Evolutionary conservation across 805 yeast genomes (phyloP).

Genomic region (Teunomyces stri): DNA sequence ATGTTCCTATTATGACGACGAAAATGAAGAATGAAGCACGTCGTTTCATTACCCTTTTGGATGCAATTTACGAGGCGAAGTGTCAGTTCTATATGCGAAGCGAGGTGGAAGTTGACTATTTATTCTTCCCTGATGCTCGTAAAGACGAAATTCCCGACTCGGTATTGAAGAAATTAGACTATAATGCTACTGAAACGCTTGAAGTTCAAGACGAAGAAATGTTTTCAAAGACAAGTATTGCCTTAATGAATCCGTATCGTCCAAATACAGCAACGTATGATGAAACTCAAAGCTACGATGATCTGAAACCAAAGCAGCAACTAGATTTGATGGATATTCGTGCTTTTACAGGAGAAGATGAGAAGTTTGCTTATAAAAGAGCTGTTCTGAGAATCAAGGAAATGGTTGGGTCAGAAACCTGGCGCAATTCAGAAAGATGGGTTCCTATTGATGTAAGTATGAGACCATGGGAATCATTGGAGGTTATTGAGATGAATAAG

Average conservation of each 20-base stretch:
- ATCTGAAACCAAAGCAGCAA: constrained; percentile 1
- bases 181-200: constrained; percentile 25
- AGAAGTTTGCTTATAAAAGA: constrained; percentile 67
- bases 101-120: constrained; percentile 47
- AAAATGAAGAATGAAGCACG: constrained; percentile 66
- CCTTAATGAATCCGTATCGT: constrained; percentile 60
- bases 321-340: constrained; percentile 46
- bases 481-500: not conserved
- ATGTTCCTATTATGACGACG: constrained; percentile 58
- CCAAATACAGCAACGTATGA: constrained; percentile 63
- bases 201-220: constrained; percentile 64
- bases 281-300: constrained; percentile 1
- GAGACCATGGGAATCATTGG: constrained; percentile 56
- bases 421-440: constrained; percentile 54
- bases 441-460: constrained; percentile 48
- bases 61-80: constrained; percentile 66
- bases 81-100: constrained; percentile 57
- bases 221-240: constrained; percentile 63
- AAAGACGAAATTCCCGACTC: constrained; percentile 11
- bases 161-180: constrained; percentile 10
- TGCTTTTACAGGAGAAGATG: constrained; percentile 76
- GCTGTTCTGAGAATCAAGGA: constrained; percentile 66
- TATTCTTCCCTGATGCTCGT: constrained; percentile 58
- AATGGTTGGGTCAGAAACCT: constrained; percentile 51
- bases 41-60: constrained; percentile 61